Percentiles rank a stretch among this genome's conserved stretches.
Conservation (phyloP, 2,329 filamentous ascomycete genomes). For the Pseudogymnoascus sp. region DNA sequence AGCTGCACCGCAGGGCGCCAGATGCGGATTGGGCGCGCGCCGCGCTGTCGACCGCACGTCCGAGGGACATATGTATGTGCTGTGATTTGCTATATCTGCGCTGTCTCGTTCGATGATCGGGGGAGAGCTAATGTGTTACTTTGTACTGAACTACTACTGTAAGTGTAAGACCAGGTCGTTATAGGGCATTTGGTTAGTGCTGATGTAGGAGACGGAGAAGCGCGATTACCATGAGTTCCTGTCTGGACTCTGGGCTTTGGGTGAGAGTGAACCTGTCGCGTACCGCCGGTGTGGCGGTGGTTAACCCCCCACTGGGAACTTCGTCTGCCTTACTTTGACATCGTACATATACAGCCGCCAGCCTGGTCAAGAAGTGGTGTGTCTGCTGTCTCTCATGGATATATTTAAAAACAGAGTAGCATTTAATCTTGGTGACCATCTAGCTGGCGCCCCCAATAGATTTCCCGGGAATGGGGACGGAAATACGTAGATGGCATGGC, state of each 20-base stretch:
- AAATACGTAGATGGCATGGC: not conserved
- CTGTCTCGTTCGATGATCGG: not conserved
- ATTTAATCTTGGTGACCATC: not conserved
- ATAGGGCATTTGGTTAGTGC: not conserved
- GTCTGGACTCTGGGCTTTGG: not conserved
- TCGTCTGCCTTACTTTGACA: not conserved
- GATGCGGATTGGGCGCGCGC: not conserved
- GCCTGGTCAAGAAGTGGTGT: not conserved
- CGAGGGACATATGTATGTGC: not conserved
- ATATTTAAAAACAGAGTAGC: not conserved
- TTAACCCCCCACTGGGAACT: not conserved
- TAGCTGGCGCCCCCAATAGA: not conserved
- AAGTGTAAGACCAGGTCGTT: not conserved
- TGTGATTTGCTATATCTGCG: not conserved
- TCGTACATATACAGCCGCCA: not conserved
- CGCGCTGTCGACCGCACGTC: not conserved
- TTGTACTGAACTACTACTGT: not conserved
- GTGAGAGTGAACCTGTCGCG: not conserved
- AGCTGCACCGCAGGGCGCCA: not conserved
- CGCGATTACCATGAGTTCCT: not conserved
- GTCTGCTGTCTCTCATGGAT: not conserved
- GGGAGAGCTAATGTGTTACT: not conserved
- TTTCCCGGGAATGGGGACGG: slow-evolving; percentile 1
- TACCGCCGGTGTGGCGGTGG: not conserved
- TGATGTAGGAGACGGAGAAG: not conserved